Evolutionary conservation across 108 stramenopile species (phyloP).

Genomic region (Cyclotella sp.): DNA sequence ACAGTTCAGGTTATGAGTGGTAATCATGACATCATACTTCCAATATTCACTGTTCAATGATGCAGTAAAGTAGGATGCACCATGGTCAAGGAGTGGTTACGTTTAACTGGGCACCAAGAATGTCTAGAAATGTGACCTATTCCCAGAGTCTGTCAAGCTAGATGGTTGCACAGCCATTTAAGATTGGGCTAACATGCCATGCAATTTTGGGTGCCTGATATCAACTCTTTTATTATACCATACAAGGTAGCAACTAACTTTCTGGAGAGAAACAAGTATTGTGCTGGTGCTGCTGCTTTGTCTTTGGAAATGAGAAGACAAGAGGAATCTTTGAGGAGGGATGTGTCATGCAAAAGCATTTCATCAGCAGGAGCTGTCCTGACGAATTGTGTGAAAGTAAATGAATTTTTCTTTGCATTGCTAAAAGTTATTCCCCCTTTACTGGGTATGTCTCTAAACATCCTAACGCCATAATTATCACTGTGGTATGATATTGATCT

Average conservation of each 20-base stretch:
- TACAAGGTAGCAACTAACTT: slow-evolving; percentile 39
- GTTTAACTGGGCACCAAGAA: slow-evolving; percentile 41
- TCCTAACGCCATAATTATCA: background rate
- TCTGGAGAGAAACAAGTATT: slow-evolving; percentile 36
- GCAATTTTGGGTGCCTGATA: slow-evolving; percentile 55
- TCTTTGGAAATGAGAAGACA: slow-evolving; percentile 40
- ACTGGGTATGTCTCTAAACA: too few relatives aligned
- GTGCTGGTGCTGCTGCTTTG: slow-evolving; percentile 46
- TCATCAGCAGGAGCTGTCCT: slow-evolving; percentile 49
- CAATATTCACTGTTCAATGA: slow-evolving; percentile 59
- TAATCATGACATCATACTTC: slow-evolving; percentile 17
- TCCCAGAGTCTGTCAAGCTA: slow-evolving; percentile 27
- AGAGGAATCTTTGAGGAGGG: slow-evolving; percentile 34
- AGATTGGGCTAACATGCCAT: slow-evolving; percentile 34
- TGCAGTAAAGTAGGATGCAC: slow-evolving; percentile 56
- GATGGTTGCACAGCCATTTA: slow-evolving; percentile 41
- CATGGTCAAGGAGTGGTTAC: slow-evolving; percentile 47
- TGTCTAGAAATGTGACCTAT: slow-evolving; percentile 50
- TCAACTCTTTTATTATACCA: slow-evolving; percentile 46
- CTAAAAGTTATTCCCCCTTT: background rate
- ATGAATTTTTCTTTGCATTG: background rate
- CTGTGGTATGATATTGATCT: slow-evolving; percentile 48
- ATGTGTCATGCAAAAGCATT: slow-evolving; percentile 48
- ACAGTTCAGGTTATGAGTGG: slow-evolving; percentile 44
- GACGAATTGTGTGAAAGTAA: slow-evolving; percentile 43